phyloP scores from a whole-genome alignment of 306 rosid genomes.

The Carpinus viminea region DNA sequence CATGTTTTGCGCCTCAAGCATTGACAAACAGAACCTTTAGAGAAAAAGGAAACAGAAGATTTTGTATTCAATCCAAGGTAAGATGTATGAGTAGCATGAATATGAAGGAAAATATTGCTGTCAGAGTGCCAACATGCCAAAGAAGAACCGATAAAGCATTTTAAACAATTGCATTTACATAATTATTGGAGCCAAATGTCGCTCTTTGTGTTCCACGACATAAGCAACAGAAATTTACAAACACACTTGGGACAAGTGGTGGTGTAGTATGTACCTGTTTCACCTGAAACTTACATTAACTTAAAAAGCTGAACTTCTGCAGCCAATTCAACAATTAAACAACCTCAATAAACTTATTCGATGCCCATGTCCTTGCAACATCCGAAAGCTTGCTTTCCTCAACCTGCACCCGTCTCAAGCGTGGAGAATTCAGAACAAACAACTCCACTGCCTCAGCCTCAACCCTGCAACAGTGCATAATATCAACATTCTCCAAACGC shows the following conservation, averaged over 20 bases:
- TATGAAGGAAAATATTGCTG: neutral
- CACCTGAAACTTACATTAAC: constrained; percentile 27
- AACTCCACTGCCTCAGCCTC: constrained; percentile 49
- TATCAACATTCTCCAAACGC: constrained; percentile 57
- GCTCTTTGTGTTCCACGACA: constrained; percentile 11
- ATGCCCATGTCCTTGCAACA: constrained; percentile 51
- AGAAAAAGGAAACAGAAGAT: neutral
- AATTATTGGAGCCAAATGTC: constrained; percentile 20
- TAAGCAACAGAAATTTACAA: constrained; percentile 25
- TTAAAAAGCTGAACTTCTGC: constrained; percentile 25
- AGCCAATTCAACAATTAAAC: constrained; percentile 30
- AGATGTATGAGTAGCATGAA: neutral
- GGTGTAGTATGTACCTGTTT: constrained; percentile 32
- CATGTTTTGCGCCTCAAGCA: constrained; percentile 6
- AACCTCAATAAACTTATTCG: constrained; percentile 52
- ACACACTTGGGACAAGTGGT: neutral
- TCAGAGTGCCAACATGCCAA: neutral
- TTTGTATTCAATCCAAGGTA: neutral
- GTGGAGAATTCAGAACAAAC: constrained; percentile 45
- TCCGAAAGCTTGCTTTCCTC: constrained; percentile 70
- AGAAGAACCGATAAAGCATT: constrained; percentile 9
- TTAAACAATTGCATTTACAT: constrained; percentile 16
- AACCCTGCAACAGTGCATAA: constrained; percentile 61
- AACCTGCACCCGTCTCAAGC: constrained; percentile 59
- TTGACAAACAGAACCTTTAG: neutral